Evolutionary conservation across 2,329 filamentous ascomycete genomes (phyloP), one percentile per base, ranked within the genome.

Genomic region (Colletotrichum siamense): DNA sequence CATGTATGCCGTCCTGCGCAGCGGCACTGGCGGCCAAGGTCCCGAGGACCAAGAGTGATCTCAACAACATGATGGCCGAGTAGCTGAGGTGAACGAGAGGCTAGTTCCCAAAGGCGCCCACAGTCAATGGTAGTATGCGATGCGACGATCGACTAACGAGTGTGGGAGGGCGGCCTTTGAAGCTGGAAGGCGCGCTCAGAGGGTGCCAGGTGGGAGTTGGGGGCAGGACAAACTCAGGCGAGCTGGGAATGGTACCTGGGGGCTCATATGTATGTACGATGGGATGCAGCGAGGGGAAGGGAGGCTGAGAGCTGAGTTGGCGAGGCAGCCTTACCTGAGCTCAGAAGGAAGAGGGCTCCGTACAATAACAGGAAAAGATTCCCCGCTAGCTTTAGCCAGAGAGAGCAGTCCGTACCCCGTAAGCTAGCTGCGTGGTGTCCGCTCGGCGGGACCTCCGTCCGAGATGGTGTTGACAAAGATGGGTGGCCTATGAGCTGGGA

Each of bases 261-360:
- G 63, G 34, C 62, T 55, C 75, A 77, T 77, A 77, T 75, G 71
- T 75, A 77, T 69, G 74, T 69, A 76, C 57, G 22, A 68, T 75
- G 32, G 52, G 36, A 24, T 63, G 57, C 70, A 69, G 30, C 39
- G 32, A 69, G 59, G 26, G 63, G 39, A 49, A 64, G 15, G 49
- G 66, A 77, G 72, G 72, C 71, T 68, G 61, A 76, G 52, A 71
- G 66, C 75, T 71, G 66, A 68, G 61, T 55, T 59, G 62, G 63
- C 63, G 34, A 77, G 32, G 26, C 66, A 77, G 71, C 75, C 71
- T 71, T 68, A 77, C 71, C 66, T 63, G 63, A 55, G 62, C 28
- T 55, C 36, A 49, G 39, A n/a, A 63, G 28, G 55, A 34, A 62
- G 64, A 59, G 44, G 44, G 8, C 59, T 44, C 34, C 44, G 34